phyloP scores from a whole-genome alignment of 2,329 filamentous ascomycete species.

The Cordyceps militaris region DNA sequence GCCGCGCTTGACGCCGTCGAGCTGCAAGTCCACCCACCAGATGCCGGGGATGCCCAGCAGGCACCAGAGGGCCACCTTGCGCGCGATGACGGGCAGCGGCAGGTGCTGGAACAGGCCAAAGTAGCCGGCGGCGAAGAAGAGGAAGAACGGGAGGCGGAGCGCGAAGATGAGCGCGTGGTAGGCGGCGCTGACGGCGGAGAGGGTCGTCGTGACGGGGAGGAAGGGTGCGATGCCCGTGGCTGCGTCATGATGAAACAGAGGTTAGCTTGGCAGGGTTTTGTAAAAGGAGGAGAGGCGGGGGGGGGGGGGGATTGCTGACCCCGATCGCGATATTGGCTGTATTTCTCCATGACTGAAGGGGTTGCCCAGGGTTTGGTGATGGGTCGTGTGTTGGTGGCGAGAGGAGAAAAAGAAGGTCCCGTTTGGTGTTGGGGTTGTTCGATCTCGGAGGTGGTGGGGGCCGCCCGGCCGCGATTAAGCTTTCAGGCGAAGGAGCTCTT shows the following conservation, averaged over 20 bases:
- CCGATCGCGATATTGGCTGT: constrained; percentile 85
- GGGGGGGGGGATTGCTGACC: constrained; percentile 41
- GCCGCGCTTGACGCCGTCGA: constrained; percentile 92
- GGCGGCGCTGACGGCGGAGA: constrained; percentile 55
- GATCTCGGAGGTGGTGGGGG: background rate
- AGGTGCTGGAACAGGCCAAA: constrained; percentile 79
- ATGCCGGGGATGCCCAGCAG: constrained; percentile 84
- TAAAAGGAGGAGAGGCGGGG: background rate
- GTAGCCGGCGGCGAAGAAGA: constrained; percentile 61
- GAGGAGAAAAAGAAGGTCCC: background rate
- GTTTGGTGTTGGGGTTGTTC: background rate
- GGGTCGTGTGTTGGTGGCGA: background rate
- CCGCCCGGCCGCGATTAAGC: background rate
- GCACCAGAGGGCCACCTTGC: constrained; percentile 82
- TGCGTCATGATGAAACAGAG: constrained; percentile 37
- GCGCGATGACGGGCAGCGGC: constrained; percentile 53
- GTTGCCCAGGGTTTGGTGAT: background rate
- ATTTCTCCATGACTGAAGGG: constrained; percentile 70
- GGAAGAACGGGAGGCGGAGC: constrained; percentile 71
- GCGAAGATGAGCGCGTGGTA: constrained; percentile 68
- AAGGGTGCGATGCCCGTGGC: constrained; percentile 96
- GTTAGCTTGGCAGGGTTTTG: background rate
- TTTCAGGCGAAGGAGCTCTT: background rate
- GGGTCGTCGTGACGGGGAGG: constrained; percentile 67
- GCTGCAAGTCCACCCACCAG: constrained; percentile 98